These are phyloP conservation scores for Leucoagaricus sp. DNA, from an alignment of 1,284 basidiomycete genomes.

Conservation along the genomic window DNA sequence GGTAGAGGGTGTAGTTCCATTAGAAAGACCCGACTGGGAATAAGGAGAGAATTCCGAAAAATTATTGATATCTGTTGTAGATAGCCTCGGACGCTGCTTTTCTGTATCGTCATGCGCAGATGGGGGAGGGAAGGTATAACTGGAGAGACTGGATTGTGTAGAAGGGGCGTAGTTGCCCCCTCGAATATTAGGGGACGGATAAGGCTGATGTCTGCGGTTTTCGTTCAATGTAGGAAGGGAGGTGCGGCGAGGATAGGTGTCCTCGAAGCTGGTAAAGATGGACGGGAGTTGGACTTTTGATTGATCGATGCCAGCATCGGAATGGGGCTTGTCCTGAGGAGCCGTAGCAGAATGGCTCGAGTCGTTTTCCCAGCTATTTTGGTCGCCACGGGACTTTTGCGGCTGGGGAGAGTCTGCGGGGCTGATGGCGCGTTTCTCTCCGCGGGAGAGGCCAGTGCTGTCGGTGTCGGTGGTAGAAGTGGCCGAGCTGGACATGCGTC, in stretches of 20 bases:
- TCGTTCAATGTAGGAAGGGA: conserved; percentile 65
- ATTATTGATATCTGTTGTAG: conserved; percentile 50
- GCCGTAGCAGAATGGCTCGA: conserved; percentile 23
- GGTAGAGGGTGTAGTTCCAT: conserved; percentile 46
- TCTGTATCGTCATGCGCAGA: conserved; percentile 32
- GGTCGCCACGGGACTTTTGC: conserved; percentile 43
- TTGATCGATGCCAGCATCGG: conserved; percentile 27
- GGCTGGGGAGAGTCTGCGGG: conserved; percentile 55
- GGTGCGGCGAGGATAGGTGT: conserved; percentile 57
- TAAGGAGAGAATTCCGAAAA: conserved; percentile 44
- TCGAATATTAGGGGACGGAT: conserved; percentile 46
- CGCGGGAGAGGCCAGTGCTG: conserved; percentile 54
- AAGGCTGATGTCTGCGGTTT: conserved; percentile 48
- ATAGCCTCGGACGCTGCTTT: conserved; percentile 46
- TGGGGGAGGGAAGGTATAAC: conserved; percentile 63
- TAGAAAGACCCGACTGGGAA: conserved; percentile 44
- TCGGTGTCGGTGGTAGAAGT: conserved; percentile 64
- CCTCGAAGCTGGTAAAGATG: conserved; percentile 68
- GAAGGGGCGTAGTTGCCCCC: conserved; percentile 41
- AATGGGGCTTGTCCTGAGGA: conserved; percentile 7
- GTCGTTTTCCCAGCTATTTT: conserved; percentile 37
- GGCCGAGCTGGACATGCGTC: conserved; percentile 65
- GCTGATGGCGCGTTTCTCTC: conserved; percentile 57
- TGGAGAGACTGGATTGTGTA: conserved; percentile 47
- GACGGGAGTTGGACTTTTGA: conserved; percentile 71